A percentile compares a stretch with the other conserved stretches of the same genome.
Conservation (phyloP, 768 basidiomycete species). For the Clavulina sp. region DNA sequence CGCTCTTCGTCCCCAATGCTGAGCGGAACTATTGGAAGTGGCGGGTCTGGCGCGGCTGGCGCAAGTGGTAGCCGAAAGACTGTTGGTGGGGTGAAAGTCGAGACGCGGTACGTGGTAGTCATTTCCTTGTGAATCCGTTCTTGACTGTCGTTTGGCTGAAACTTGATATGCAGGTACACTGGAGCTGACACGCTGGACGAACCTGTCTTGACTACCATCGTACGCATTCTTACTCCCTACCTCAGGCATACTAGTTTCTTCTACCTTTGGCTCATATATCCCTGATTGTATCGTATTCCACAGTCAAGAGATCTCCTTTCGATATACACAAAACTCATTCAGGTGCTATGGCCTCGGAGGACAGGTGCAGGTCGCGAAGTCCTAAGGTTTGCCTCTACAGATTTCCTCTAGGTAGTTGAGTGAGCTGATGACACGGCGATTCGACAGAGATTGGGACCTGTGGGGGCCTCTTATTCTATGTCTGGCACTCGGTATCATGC, state of each 20-base stretch:
- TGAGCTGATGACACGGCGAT: not conserved
- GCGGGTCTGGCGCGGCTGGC: constrained; percentile 19
- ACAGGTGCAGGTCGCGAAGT: constrained; percentile 61
- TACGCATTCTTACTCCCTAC: constrained; percentile 24
- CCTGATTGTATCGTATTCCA: not conserved
- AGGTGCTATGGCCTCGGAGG: constrained; percentile 76
- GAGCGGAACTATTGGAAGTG: constrained; percentile 56
- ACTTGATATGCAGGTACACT: constrained; percentile 48
- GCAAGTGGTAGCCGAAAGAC: constrained; percentile 34
- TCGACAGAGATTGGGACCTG: constrained; percentile 80
- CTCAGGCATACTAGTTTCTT: constrained; percentile 1
- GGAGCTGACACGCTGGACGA: constrained; percentile 84
- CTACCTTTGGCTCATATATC: not conserved
- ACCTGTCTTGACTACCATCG: constrained; percentile 76
- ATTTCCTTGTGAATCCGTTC: no score
- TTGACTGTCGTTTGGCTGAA: not conserved
- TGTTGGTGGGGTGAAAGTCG: constrained; percentile 73
- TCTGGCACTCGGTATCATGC: constrained; percentile 61
- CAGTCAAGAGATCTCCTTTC: constrained; percentile 80
- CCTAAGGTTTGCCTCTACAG: constrained; percentile 35
- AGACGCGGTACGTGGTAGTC: constrained; percentile 48
- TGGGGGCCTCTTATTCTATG: constrained; percentile 90
- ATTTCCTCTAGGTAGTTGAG: not conserved
- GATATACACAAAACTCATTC: constrained; percentile 81
- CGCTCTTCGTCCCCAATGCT: constrained; percentile 23